Percentiles rank a stretch among this genome's conserved stretches.
phyloP scores from a whole-genome alignment of 176 grass and related monocot species.

The Calamus simplicifolius region DNA sequence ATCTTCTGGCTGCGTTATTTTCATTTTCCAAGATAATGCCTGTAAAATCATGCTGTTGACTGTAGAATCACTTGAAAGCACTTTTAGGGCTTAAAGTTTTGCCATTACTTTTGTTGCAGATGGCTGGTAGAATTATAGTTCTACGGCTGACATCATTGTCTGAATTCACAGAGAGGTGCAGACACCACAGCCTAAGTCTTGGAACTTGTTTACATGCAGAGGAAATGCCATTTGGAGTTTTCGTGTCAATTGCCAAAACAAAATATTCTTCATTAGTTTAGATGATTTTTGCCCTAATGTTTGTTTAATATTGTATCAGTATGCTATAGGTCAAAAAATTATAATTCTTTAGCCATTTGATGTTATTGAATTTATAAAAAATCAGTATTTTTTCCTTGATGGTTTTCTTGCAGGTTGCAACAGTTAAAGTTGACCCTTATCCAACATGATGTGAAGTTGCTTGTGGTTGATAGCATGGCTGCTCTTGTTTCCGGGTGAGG shows the following conservation, averaged over 20 bases:
- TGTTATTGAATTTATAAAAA: too few species aligned
- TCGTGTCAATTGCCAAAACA: neutral
- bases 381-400: neutral
- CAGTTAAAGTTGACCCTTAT: slow-evolving; percentile 82
- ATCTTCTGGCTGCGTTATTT: neutral
- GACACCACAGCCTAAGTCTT: too few species aligned
- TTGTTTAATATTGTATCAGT: too few species aligned
- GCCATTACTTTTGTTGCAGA: slow-evolving; percentile 33
- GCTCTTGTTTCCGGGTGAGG: slow-evolving; percentile 54
- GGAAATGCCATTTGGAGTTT: neutral
- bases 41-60: neutral
- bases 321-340: too few species aligned
- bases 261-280: too few species aligned
- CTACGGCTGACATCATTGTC: slow-evolving; percentile 56
- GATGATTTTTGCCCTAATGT: too few species aligned
- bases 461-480: slow-evolving; percentile 96
- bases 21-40: neutral
- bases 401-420: slow-evolving; percentile 52
- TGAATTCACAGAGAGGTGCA: slow-evolving; percentile 78
- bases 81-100: slow-evolving; percentile 13
- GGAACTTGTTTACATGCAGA: slow-evolving; percentile 1
- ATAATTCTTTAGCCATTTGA: too few species aligned
- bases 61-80: too few species aligned
- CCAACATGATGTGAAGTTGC: slow-evolving; percentile 86
- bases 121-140: slow-evolving; percentile 92